Conservation (phyloP, 345 rosid species). For the Excoecaria agallocha region DNA sequence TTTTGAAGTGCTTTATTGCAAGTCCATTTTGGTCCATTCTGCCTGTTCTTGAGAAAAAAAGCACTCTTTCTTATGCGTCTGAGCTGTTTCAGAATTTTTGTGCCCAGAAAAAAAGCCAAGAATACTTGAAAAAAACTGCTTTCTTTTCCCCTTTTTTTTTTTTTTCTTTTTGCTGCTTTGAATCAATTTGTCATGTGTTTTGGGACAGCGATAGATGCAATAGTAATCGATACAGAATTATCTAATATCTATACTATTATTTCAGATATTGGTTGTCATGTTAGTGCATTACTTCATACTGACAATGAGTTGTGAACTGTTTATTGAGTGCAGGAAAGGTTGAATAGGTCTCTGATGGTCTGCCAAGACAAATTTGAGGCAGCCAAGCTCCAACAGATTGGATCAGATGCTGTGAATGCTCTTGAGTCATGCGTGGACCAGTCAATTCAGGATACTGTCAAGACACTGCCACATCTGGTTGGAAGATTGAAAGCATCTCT, state of each 20-base stretch:
- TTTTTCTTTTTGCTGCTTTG: neutral
- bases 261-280: neutral
- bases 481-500: conserved; percentile 48
- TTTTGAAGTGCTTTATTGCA: too few relatives aligned
- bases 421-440: conserved; percentile 75
- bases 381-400: conserved; percentile 59
- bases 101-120: too few relatives aligned
- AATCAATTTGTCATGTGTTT: too few relatives aligned
- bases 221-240: neutral
- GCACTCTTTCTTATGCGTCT: too few relatives aligned
- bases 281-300: neutral
- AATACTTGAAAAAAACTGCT: neutral
- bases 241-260: neutral
- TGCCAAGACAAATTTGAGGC: conserved; percentile 87
- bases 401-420: conserved; percentile 41
- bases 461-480: conserved; percentile 68
- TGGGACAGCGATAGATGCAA: neutral
- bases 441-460: conserved; percentile 61
- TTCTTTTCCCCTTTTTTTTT: neutral
- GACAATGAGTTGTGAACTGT: neutral
- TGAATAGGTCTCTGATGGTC: conserved; percentile 79
- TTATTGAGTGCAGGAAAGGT: conserved; percentile 56
- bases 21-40: too few relatives aligned
- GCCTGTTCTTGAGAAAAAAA: too few relatives aligned
- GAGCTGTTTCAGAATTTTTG: too few relatives aligned